Conservation (phyloP, 495 filamentous ascomycete genomes). For the Neurospora sp. region DNA sequence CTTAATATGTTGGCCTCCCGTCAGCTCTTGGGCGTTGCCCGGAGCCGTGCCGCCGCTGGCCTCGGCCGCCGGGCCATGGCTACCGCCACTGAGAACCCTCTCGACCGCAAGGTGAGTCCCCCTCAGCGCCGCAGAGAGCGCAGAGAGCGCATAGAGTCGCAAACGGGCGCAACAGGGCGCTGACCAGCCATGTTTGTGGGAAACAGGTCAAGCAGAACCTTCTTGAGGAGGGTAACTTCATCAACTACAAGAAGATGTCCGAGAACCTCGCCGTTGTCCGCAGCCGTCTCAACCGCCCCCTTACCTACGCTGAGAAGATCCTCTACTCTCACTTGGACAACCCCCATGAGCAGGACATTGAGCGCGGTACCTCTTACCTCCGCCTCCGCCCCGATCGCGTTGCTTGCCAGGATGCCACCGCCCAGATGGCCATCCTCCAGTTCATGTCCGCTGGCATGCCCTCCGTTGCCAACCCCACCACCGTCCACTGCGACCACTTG, state of each 20-base stretch:
- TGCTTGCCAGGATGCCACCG: conserved; percentile 98
- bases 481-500: conserved; percentile 98
- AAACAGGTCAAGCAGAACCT: conserved; percentile 45
- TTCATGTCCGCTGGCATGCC: conserved; percentile 99
- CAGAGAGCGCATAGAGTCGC: not conserved
- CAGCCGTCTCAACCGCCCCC: conserved; percentile 74
- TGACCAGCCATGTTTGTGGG: conserved; percentile 10
- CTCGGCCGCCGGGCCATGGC: conserved; percentile 46
- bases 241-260: conserved; percentile 85
- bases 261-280: conserved; percentile 93
- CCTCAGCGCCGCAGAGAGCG: not conserved
- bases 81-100: conserved; percentile 39
- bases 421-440: conserved; percentile 99
- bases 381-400: conserved; percentile 95
- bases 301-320: conserved; percentile 97
- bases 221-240: conserved; percentile 47
- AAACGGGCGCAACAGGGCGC: not conserved
- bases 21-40: conserved; percentile 44
- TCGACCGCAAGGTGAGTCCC: conserved; percentile 42
- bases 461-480: conserved; percentile 86
- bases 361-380: conserved; percentile 91
- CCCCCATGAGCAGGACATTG: conserved; percentile 88
- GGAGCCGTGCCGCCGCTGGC: conserved; percentile 37
- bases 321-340: conserved; percentile 98
- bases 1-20: conserved; percentile 46